Percentiles rank a stretch among this genome's conserved stretches.
Evolutionary conservation across 2,329 filamentous ascomycete genomes (phyloP).

Genomic region (Colletotrichum graminicola): DNA sequence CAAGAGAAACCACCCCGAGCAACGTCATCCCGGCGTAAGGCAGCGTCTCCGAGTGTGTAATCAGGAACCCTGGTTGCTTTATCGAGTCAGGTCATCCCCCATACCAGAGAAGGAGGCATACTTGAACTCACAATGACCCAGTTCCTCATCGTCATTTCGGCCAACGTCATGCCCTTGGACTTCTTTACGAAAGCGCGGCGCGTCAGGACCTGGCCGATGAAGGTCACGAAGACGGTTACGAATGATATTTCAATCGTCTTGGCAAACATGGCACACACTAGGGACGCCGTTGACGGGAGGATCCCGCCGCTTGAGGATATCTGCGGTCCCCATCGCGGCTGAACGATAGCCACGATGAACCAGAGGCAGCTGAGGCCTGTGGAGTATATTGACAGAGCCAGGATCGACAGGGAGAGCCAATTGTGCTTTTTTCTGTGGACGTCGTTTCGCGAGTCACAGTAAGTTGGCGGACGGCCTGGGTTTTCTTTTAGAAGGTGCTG

Average conservation of each 20-base stretch:
- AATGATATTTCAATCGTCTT: conserved; percentile 85
- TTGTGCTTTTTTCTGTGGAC: conserved; percentile 50
- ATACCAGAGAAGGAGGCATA: neutral
- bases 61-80: conserved; percentile 75
- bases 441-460: conserved; percentile 51
- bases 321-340: conserved; percentile 70
- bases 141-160: conserved; percentile 81
- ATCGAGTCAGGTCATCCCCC: neutral
- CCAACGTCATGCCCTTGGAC: conserved; percentile 75
- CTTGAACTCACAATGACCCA: conserved; percentile 69
- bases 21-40: conserved; percentile 73
- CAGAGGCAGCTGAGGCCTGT: conserved; percentile 75
- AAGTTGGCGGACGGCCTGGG: conserved; percentile 48
- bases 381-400: conserved; percentile 70
- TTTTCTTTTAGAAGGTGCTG: neutral
- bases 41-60: conserved; percentile 76
- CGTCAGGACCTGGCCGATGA: conserved; percentile 81
- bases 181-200: conserved; percentile 72
- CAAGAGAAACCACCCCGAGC: conserved; percentile 73
- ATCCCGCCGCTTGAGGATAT: conserved; percentile 68
- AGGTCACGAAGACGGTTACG: conserved; percentile 81
- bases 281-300: conserved; percentile 72
- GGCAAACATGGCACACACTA: conserved; percentile 76
- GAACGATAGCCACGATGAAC: conserved; percentile 70
- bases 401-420: conserved; percentile 64